These are phyloP conservation scores for Heterobasidion occidentale DNA, from an alignment of 1,284 basidiomycete genomes.

Conservation along the genomic window DNA sequence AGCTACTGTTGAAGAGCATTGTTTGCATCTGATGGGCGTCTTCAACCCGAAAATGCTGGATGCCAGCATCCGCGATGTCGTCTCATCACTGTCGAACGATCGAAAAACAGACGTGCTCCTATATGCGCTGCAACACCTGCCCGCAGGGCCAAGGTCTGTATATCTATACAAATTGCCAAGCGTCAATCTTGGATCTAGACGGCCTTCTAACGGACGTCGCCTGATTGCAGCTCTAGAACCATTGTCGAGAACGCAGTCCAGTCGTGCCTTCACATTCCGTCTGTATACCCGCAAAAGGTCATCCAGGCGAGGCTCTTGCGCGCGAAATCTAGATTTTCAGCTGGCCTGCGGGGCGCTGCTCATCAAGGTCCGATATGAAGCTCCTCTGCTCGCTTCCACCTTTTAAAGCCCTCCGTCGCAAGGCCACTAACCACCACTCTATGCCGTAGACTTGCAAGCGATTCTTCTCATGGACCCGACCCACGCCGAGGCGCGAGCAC, in stretches of 20 bases:
- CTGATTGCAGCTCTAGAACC: conserved; percentile 39
- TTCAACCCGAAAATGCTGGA: conserved; percentile 71
- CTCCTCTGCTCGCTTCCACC: background rate
- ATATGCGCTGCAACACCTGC: conserved; percentile 50
- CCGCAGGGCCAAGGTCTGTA: conserved; percentile 19
- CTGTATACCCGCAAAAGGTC: conserved; percentile 41
- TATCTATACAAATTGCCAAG: background rate
- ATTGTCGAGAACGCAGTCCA: conserved; percentile 69
- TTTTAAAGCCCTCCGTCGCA: background rate
- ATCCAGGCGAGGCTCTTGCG: conserved; percentile 56
- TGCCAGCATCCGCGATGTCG: conserved; percentile 60
- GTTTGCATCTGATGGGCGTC: conserved; percentile 32
- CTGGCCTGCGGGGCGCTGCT: conserved; percentile 51
- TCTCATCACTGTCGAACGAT: conserved; percentile 44
- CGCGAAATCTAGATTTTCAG: conserved; percentile 51
- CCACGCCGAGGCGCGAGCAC: conserved; percentile 55
- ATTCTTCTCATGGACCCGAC: conserved; percentile 58
- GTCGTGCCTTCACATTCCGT: conserved; percentile 53
- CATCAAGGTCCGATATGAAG: conserved; percentile 47
- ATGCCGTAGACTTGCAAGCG: conserved; percentile 50
- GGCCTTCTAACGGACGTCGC: background rate
- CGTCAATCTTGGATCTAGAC: background rate
- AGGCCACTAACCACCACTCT: background rate
- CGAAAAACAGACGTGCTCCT: conserved; percentile 62
- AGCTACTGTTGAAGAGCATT: too few relatives aligned